Evolutionary conservation across 805 yeast species (phyloP), one percentile per base, ranked within the genome.

Genomic region (Candida piceae): DNA sequence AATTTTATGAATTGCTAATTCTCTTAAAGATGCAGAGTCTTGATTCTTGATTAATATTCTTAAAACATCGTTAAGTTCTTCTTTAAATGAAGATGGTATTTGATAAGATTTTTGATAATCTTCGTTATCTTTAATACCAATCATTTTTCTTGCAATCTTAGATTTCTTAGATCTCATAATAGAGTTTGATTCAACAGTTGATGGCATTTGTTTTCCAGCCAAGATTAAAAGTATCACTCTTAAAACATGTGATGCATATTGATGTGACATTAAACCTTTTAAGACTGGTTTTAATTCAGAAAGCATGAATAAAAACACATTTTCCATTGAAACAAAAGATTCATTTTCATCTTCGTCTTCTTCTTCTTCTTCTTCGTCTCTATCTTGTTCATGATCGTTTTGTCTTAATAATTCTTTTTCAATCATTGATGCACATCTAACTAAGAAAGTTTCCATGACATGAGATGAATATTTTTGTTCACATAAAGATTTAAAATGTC

Each of bases 391-490:
- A n/a, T n/a, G n/a, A n/a, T n/a, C n/a, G n/a, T 54, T 57, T 31
- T 69, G 70, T 3, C 66, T 65, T 33, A 80, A 59, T 20, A 85
- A 53, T 55, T 87, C 96, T 46, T 77, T 76, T 55, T 85, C 95
- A 11, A 84, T 70, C 37, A 83, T 57, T 1, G 84, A 76, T 3
- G 96, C 90, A 36, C 77, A 60, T 57, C 90, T 69, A 21, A 83
- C 84, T 20, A 90, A 60, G 25, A 88, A 67, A 0, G 97, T 85
- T 58, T 90, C 97, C 36, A 88, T 67, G 42, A 94, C 95, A 60
- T 93, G 98, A 1, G 97, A 89, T 1, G 96, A 79, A 55, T 87
- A 90, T 57, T 89, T 88, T 53, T 93, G 97, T 48, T 78, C 78
- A 4, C 93, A 74, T 46, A 89, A 67, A 16, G 80, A 76, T n/a